Evolutionary conservation across 169 alveolate species (phyloP).

Genomic region (Plasmodium fragile): DNA sequence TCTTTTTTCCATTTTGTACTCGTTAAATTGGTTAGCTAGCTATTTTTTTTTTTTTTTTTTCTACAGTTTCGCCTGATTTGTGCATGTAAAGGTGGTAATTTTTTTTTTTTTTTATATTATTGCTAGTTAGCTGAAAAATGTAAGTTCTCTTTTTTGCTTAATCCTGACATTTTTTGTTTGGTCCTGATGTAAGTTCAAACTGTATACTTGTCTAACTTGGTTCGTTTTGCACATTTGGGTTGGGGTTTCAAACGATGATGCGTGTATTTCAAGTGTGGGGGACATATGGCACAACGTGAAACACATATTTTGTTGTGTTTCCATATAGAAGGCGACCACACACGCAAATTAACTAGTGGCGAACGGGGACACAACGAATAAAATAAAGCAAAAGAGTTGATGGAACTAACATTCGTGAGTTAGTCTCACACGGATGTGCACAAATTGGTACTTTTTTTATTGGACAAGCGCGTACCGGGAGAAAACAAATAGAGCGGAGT

Average conservation of each 20-base stretch:
- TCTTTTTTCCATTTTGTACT: slow-evolving; percentile 63
- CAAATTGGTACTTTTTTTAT: not conserved
- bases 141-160: slow-evolving; percentile 5
- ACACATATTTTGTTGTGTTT: not conserved
- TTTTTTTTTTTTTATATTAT: slow-evolving; percentile 28
- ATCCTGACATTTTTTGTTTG: slow-evolving; percentile 29
- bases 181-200: slow-evolving; percentile 6
- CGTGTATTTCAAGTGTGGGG: not conserved
- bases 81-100: not conserved
- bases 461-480: not conserved
- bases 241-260: not conserved
- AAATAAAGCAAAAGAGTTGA: not conserved
- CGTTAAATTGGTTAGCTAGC: not conserved
- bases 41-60: slow-evolving; percentile 1
- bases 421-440: not conserved
- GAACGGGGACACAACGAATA: not conserved
- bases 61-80: slow-evolving; percentile 10
- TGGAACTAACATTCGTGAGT: not conserved
- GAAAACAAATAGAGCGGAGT: not conserved
- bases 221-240: not conserved
- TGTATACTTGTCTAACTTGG: not conserved
- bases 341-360: not conserved
- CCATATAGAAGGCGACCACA: not conserved
- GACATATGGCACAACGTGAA: not conserved
- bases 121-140: not conserved